Conservation (phyloP, 2,329 filamentous ascomycete species). For the Coniochaeta sp. region DNA sequence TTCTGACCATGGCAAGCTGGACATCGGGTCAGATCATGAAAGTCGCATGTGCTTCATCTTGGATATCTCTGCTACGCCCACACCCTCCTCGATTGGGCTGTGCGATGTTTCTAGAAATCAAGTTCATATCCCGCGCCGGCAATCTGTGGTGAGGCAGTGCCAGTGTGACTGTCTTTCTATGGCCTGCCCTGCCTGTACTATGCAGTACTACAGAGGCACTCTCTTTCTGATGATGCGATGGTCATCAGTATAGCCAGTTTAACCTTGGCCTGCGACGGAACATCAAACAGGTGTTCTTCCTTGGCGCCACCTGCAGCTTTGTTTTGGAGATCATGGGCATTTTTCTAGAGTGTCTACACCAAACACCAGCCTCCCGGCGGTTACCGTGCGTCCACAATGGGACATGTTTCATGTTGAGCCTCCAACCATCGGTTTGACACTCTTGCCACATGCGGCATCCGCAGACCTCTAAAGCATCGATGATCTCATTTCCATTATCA, state of each 20-base stretch:
- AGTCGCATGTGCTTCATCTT: background rate
- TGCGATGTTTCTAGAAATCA: background rate
- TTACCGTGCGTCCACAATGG: background rate
- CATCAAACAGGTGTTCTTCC: slow-evolving; percentile 2
- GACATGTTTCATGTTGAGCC: slow-evolving; percentile 1
- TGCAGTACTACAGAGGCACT: background rate
- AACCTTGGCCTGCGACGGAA: slow-evolving; percentile 2
- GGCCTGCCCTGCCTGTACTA: too few relatives aligned
- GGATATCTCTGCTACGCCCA: background rate
- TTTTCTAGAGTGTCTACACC: too few relatives aligned
- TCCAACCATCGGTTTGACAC: background rate
- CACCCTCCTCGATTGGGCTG: background rate
- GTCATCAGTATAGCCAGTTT: background rate
- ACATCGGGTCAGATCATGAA: background rate
- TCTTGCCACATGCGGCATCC: background rate
- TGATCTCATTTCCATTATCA: background rate
- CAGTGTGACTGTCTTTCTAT: background rate
- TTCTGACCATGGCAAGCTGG: background rate
- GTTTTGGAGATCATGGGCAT: slow-evolving; percentile 1
- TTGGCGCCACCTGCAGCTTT: background rate
- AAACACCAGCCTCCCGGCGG: background rate
- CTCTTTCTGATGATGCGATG: background rate
- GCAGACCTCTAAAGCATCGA: background rate
- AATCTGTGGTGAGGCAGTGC: background rate
- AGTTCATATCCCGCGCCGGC: background rate